A percentile compares a stretch with the other conserved stretches of the same genome.
Conservation (phyloP, 2,329 filamentous ascomycete species). For the Fusarium drepaniforme region DNA sequence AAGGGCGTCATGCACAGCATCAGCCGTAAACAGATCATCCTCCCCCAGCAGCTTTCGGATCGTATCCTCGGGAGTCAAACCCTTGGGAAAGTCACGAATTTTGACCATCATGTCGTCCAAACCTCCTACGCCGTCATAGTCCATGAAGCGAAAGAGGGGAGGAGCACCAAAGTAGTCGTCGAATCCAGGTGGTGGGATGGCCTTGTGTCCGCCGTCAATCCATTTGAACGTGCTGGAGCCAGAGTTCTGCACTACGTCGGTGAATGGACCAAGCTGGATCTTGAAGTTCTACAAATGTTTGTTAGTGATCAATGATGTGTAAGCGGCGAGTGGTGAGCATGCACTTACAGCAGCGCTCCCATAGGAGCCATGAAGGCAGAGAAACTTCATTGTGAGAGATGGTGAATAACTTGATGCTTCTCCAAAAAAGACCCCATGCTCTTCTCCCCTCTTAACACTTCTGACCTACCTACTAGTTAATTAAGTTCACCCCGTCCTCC, state of each 20-base stretch:
- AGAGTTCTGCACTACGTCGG: slow-evolving; percentile 32
- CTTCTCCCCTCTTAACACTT: neutral
- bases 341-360: slow-evolving; percentile 65
- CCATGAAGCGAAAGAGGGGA: slow-evolving; percentile 68
- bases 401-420: neutral
- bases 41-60: slow-evolving; percentile 63
- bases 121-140: slow-evolving; percentile 56
- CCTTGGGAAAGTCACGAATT: slow-evolving; percentile 66
- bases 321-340: neutral
- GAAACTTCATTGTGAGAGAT: slow-evolving; percentile 61
- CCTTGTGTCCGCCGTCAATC: slow-evolving; percentile 63
- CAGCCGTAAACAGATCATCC: slow-evolving; percentile 23
- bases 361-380: slow-evolving; percentile 70
- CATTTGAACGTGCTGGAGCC: slow-evolving; percentile 57
- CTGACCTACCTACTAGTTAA: neutral
- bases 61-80: slow-evolving; percentile 65
- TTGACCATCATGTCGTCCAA: slow-evolving; percentile 62
- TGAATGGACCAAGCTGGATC: slow-evolving; percentile 60
- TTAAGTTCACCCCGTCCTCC: neutral
- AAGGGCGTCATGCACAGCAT: slow-evolving; percentile 32
- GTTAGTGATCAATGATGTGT: neutral
- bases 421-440: neutral
- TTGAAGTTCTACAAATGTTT: slow-evolving; percentile 62
- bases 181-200: slow-evolving; percentile 64
- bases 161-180: slow-evolving; percentile 68